phyloP scores from a whole-genome alignment of 371 early-diverging fungal genomes.

The Mucor velutinosus region DNA sequence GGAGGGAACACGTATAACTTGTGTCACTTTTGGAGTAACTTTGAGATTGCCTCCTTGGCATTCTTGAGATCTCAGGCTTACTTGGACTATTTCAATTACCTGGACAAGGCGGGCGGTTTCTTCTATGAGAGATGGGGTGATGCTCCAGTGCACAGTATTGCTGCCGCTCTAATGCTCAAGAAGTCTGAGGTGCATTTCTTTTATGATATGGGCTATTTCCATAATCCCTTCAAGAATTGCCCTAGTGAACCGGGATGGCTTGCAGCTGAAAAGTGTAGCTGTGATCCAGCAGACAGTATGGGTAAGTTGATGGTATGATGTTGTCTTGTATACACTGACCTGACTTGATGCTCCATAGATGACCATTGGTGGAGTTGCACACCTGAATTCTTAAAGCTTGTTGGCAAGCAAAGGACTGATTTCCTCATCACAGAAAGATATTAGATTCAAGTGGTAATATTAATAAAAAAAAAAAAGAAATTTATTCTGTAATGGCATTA shows the following conservation, averaged over 20 bases:
- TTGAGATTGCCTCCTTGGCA: slow-evolving; percentile 89
- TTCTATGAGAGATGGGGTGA: slow-evolving; percentile 98
- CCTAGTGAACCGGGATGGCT: slow-evolving; percentile 58
- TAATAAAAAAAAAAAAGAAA: neutral
- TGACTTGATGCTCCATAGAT: slow-evolving; percentile 11
- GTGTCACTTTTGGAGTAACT: slow-evolving; percentile 98
- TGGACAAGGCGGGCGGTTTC: slow-evolving; percentile 91
- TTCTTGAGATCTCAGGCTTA: slow-evolving; percentile 76
- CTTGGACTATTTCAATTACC: slow-evolving; percentile 67
- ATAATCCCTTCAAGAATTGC: slow-evolving; percentile 73
- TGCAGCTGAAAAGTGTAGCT: slow-evolving; percentile 59
- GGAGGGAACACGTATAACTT: slow-evolving; percentile 60
- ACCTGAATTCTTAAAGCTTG: slow-evolving; percentile 27
- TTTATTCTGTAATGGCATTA: neutral
- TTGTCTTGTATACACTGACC: neutral
- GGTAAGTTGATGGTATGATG: slow-evolving; percentile 35
- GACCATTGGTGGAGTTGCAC: slow-evolving; percentile 34
- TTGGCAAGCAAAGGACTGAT: slow-evolving; percentile 22
- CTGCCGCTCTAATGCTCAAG: slow-evolving; percentile 81
- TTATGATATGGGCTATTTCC: slow-evolving; percentile 87
- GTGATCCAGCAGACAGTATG: slow-evolving; percentile 56
- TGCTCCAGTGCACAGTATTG: slow-evolving; percentile 96
- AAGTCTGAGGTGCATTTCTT: slow-evolving; percentile 89
- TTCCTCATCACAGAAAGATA: slow-evolving; percentile 30
- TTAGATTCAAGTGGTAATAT: slow-evolving; percentile 4